A percentile compares a stretch with the other conserved stretches of the same genome.
Conservation (phyloP, 2,329 filamentous ascomycete genomes). For the Fusarium sublunatum region DNA sequence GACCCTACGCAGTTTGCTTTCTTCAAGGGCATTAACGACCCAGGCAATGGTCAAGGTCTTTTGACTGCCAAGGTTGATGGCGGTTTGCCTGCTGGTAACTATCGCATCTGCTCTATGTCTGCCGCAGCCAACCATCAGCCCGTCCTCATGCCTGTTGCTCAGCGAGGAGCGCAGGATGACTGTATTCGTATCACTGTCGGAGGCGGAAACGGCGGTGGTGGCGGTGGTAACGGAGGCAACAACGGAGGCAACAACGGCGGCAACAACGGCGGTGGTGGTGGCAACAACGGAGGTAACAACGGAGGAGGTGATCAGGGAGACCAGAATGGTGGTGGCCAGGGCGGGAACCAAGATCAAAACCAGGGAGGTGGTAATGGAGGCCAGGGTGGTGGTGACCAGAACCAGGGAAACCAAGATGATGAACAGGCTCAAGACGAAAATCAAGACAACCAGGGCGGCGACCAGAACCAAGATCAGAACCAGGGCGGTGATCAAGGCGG, state of each 20-base stretch:
- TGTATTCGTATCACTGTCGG: conserved; percentile 70
- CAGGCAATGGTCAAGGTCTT: conserved; percentile 65
- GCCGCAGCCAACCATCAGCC: conserved; percentile 74
- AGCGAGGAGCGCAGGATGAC: conserved; percentile 74
- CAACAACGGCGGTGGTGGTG: conserved; percentile 36
- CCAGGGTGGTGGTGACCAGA: conserved; percentile 15
- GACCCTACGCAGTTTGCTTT: conserved; percentile 67
- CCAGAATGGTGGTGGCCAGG: conserved; percentile 11
- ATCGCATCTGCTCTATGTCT: conserved; percentile 73
- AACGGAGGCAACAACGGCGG: conserved; percentile 24
- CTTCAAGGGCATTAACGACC: conserved; percentile 76
- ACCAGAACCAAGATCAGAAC: conserved; percentile 13
- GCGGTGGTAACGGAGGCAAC: conserved; percentile 31
- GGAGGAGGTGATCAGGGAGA: background rate
- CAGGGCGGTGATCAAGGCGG: conserved; percentile 14
- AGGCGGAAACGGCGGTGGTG: conserved; percentile 40
- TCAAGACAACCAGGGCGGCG: conserved; percentile 9
- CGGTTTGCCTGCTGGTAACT: conserved; percentile 71
- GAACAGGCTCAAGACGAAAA: conserved; percentile 18
- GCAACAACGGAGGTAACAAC: conserved; percentile 12
- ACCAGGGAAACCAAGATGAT: conserved; percentile 12
- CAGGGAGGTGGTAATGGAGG: conserved; percentile 13
- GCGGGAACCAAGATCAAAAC: conserved; percentile 17
- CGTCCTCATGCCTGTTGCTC: conserved; percentile 73
- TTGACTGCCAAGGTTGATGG: conserved; percentile 65